These are phyloP conservation scores for Penicilliopsis zonata DNA, from an alignment of 495 filamentous ascomycete genomes.

Conservation along the genomic window DNA sequence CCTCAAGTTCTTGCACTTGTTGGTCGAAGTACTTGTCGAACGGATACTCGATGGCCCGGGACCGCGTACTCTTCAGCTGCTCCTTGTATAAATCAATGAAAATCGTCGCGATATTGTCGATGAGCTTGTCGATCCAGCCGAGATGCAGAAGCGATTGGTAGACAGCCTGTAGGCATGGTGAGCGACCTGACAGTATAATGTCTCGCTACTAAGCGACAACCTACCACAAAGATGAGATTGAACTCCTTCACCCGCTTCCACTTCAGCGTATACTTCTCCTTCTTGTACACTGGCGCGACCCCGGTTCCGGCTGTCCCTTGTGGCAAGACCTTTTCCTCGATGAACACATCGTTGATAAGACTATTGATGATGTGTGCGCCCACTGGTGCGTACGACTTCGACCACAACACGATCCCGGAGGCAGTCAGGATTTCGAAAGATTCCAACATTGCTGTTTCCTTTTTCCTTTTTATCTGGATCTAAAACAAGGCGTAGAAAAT, in stretches of 20 bases:
- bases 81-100: constrained; percentile 83
- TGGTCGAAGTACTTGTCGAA: constrained; percentile 95
- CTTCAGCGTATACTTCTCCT: constrained; percentile 89
- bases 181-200: constrained; percentile 10
- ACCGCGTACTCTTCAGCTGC: constrained; percentile 70
- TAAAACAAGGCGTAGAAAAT: too few species aligned
- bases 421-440: constrained; percentile 92
- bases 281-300: constrained; percentile 55
- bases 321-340: constrained; percentile 73
- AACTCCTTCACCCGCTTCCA: constrained; percentile 89
- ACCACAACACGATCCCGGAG: constrained; percentile 95
- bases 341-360: constrained; percentile 92
- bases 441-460: constrained; percentile 58
- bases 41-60: constrained; percentile 57
- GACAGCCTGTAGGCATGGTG: constrained; percentile 64
- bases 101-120: constrained; percentile 85
- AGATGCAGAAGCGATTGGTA: constrained; percentile 92
- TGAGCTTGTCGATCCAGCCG: constrained; percentile 91
- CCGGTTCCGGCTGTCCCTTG: constrained; percentile 19
- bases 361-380: constrained; percentile 78
- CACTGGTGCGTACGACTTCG: constrained; percentile 69
- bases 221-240: constrained; percentile 88
- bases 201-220: constrained; percentile 13
- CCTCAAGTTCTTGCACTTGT: constrained; percentile 76
- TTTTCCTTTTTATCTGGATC: constrained; percentile 3